Conservation (phyloP, 169 alveolate genomes). For the Cryptosporidium ubiquitum region DNA sequence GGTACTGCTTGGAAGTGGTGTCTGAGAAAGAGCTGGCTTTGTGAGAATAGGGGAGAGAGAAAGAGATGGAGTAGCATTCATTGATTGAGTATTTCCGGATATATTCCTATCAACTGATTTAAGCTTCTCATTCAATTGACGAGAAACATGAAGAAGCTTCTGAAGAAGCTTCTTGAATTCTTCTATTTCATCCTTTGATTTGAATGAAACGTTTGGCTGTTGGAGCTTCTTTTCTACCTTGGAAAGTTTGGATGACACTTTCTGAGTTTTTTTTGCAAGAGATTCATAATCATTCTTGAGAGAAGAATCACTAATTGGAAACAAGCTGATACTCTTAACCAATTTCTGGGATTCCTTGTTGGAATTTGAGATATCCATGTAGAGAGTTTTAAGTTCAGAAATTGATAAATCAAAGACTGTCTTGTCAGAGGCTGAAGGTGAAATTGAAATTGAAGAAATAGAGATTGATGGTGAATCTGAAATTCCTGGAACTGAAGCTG, state of each 20-base stretch:
- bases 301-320: constrained; percentile 39
- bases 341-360: constrained; percentile 12
- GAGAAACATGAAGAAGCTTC: constrained; percentile 20
- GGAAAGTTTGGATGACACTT: not conserved
- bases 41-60: constrained; percentile 58
- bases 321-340: not conserved
- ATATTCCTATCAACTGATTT: constrained; percentile 12
- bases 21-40: constrained; percentile 4
- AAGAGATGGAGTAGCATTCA: constrained; percentile 19
- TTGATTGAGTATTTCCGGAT: not conserved
- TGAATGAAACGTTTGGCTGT: constrained; percentile 45
- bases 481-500: constrained; percentile 4
- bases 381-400: constrained; percentile 7
- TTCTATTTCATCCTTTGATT: constrained; percentile 21
- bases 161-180: constrained; percentile 14
- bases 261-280: constrained; percentile 16
- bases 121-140: not conserved
- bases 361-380: constrained; percentile 22
- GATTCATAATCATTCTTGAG: constrained; percentile 45
- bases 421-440: constrained; percentile 17
- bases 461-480: constrained; percentile 10
- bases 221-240: constrained; percentile 40
- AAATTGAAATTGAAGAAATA: constrained; percentile 28
- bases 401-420: constrained; percentile 21
- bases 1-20: constrained; percentile 49